Evolutionary conservation across 1,284 basidiomycete genomes (phyloP), one percentile per base, ranked within the genome.

Genomic region (Heterobasidion parviporum): DNA sequence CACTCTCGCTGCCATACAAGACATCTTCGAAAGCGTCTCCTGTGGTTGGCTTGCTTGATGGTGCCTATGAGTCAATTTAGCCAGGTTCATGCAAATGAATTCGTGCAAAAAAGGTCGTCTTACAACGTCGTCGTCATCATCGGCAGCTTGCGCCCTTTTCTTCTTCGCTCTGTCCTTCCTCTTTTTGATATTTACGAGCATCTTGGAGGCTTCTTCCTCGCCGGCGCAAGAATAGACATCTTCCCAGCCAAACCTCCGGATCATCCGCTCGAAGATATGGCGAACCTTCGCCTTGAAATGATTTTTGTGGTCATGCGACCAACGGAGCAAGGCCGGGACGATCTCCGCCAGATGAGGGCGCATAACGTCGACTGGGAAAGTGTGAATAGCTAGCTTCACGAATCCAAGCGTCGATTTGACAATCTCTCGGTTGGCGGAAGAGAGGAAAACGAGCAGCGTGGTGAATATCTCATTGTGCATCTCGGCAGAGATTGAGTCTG

Each of bases 221-320:
- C 88, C 86, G 34, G 90, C 89, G 60, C 81, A 82, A 15, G 76
- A 71, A 65, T 89, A 89, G 6, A 99, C 84, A 18, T 87, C 86
- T 52, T 95, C 86, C 77, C 85, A 97, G 0, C 88, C 89, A 66
- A 98, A 97, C 59, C 94, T 82, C 59, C 96, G 79, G 60, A 99
- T 80, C 80, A 99, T 86, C 50, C 97, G 84, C 76, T 99, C 97
- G 64, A 99, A 94, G 58, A 99, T 94, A 71, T 98, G 95, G 49
- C 94, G 83, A 12, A 98, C 92, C 74, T 98, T 98, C 55, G 82
- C 79, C 71, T 99, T 99, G 83, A 99, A 99, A 70, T 98, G 96
- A 68, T 99, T 98, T 70, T 96, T 96, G 75, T 99, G 95, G 68
- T 98, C 94, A 66, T 96, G 92, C 6, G 92, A 92, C 94, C 96